Evolutionary conservation across 2,329 filamentous ascomycete genomes (phyloP).

Genomic region (Verticillium nonalfalfae): DNA sequence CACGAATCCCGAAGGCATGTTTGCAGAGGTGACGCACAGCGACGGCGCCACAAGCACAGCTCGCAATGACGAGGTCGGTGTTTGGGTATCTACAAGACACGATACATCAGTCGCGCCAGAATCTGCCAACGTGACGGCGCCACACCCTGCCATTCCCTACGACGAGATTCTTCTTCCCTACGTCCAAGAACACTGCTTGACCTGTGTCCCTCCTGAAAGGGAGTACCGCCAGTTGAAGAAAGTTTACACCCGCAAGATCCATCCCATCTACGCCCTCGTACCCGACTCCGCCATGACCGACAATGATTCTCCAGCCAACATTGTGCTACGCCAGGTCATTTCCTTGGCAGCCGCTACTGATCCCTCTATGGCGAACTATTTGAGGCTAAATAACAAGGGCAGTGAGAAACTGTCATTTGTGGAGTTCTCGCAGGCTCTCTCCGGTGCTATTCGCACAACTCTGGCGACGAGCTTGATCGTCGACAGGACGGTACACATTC

Average conservation of each 20-base stretch:
- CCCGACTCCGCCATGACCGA: constrained; percentile 26
- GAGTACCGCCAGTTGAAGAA: constrained; percentile 38
- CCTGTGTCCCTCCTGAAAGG: constrained; percentile 37
- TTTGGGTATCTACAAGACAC: constrained; percentile 39
- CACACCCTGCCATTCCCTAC: constrained; percentile 28
- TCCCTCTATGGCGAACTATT: constrained; percentile 32
- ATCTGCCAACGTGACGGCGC: constrained; percentile 3
- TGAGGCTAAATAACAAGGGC: constrained; percentile 35
- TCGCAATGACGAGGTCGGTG: constrained; percentile 46
- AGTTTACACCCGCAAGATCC: constrained; percentile 44
- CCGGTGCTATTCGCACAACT: constrained; percentile 39
- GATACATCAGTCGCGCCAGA: background rate
- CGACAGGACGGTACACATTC: constrained; percentile 48
- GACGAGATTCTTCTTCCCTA: constrained; percentile 34
- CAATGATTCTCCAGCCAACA: constrained; percentile 24
- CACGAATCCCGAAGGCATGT: constrained; percentile 53
- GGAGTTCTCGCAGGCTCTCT: constrained; percentile 41
- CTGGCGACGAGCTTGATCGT: constrained; percentile 48
- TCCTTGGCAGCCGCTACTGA: constrained; percentile 49
- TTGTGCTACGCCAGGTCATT: constrained; percentile 46
- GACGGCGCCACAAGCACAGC: constrained; percentile 25
- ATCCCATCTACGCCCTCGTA: constrained; percentile 48
- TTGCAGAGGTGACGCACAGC: constrained; percentile 44
- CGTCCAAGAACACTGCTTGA: constrained; percentile 37
- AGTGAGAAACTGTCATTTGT: constrained; percentile 31